Evolutionary conservation across 2,329 filamentous ascomycete species (phyloP).

Genomic region (Calonectria pauciramosa): DNA sequence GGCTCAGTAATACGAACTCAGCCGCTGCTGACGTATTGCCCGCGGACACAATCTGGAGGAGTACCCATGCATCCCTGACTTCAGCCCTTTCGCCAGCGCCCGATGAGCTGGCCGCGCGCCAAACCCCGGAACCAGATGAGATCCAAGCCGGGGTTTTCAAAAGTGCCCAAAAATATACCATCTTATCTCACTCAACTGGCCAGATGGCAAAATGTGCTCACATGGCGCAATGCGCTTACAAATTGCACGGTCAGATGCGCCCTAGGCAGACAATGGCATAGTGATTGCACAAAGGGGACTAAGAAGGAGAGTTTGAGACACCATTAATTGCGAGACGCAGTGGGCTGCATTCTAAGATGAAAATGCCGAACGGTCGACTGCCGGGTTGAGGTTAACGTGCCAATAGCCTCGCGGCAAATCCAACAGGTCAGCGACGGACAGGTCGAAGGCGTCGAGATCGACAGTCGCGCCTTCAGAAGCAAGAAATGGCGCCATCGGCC

Average conservation of each 20-base stretch:
- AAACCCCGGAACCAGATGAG: background rate
- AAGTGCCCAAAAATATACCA: background rate
- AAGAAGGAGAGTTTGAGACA: constrained; percentile 4
- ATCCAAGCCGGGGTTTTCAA: background rate
- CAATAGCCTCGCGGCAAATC: constrained; percentile 25
- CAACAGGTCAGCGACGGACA: constrained; percentile 15
- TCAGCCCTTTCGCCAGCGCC: background rate
- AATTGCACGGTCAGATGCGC: background rate
- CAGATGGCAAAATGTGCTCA: background rate
- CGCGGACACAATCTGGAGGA: background rate
- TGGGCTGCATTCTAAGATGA: background rate
- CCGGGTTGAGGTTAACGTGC: constrained; percentile 21
- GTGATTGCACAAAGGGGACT: constrained; percentile 5
- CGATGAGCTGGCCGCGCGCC: background rate
- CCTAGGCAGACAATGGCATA: background rate
- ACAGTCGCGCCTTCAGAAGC: constrained; percentile 35
- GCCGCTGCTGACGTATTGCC: background rate
- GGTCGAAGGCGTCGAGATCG: constrained; percentile 33
- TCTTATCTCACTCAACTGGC: background rate
- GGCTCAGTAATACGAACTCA: constrained; percentile 1
- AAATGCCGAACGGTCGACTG: background rate
- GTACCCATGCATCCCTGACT: background rate
- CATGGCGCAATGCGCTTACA: constrained; percentile 6
- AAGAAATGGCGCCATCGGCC: constrained; percentile 36
- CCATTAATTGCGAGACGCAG: background rate